Evolutionary conservation across 805 yeast species (phyloP), one percentile per base, ranked within the genome.

Genomic region (Cyberlindnera americana): DNA sequence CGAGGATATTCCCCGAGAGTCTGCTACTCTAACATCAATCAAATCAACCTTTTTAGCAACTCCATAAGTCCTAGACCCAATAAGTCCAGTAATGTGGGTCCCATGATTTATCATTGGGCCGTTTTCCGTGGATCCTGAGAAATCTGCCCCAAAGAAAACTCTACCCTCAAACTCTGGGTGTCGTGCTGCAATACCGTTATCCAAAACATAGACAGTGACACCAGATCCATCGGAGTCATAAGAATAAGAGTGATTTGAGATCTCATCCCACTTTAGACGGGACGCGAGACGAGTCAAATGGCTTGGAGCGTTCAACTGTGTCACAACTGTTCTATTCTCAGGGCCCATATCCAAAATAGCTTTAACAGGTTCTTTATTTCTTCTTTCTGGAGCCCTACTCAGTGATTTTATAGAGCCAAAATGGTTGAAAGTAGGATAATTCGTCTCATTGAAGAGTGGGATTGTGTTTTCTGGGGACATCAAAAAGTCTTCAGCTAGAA

Each of bases 71-170:
- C 63, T 70, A 3, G 96, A 85, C 0, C 90, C 96, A 38, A 87
- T 73, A 12, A 87, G 66, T 3, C 96, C 96, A 0, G 96, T 95
- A 32, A 90, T 93, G 61, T 89, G 96, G 2, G 96, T 88, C 0
- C 96, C 97, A 60, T 89, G 97, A 0, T 96, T 96, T 28, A 16
- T 12, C 35, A 33, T 33, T 12, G 28, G 14, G 47, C 80, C 78
- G 9, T 62, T 61, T 55, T 88, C 95, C 4, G 81, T 83, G 2
- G 24, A 12, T 15, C 14, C 15, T 1, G 76, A 77, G 49, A 77
- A 83, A 49, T 79, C 84, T 6, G 66, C 71, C 1, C 89, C 90
- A 41, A 62, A 54, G 6, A 40, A 46, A 8, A 81, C 85, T 41
- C 91, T 65, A 0, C 78, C 81, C 50, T 72, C 79, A 52, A 83